These are phyloP conservation scores for Metschnikowia aberdeeniae DNA, from an alignment of 805 yeast genomes.

Conservation along the genomic window DNA sequence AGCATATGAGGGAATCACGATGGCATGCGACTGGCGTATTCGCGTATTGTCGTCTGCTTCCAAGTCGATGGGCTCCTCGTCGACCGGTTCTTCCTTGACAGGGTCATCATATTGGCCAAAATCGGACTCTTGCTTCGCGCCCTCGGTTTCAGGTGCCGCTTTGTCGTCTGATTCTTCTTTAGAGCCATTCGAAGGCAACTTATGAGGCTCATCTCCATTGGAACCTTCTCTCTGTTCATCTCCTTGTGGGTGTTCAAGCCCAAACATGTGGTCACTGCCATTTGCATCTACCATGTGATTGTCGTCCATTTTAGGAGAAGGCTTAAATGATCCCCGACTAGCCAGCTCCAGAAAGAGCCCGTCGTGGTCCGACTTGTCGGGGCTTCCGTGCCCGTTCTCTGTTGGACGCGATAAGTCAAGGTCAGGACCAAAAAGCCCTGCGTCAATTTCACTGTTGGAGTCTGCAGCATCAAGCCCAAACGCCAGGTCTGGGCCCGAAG, in stretches of 20 bases:
- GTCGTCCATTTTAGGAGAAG: not conserved
- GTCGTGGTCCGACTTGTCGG: not conserved
- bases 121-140: too few species aligned
- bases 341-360: conserved; percentile 2
- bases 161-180: too few species aligned
- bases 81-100: not conserved
- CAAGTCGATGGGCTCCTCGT: conserved; percentile 6
- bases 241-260: not conserved
- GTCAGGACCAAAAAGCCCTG: conserved; percentile 4
- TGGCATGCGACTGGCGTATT: conserved; percentile 70
- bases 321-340: conserved; percentile 1
- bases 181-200: not conserved
- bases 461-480: not conserved
- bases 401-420: conserved; percentile 6
- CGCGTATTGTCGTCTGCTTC: conserved; percentile 17
- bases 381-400: conserved; percentile 1
- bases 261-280: conserved; percentile 2
- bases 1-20: conserved; percentile 83
- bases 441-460: conserved; percentile 1
- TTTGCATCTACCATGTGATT: conserved; percentile 1
- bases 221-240: not conserved
- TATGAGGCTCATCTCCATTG: not conserved
- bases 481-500: not conserved
- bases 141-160: too few species aligned
- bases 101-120: too few species aligned